Base-by-base conservation (phyloP, 257 asterid genomes). In the Solanum bulbocastanum region DNA sequence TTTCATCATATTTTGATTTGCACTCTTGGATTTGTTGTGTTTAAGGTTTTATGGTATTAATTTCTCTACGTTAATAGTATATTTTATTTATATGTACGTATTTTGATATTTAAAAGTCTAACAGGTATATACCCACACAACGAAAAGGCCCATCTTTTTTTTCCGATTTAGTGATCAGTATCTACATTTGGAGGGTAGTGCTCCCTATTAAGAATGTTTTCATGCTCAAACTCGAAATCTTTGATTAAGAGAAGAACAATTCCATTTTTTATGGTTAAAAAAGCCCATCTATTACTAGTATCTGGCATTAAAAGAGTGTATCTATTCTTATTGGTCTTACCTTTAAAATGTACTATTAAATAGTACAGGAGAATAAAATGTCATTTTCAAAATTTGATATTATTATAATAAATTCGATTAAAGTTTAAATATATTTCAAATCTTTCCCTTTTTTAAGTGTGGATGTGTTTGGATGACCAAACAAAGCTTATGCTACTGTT, bases 211-310 rank as follows among this genome's bases (percentile, higher is more conserved):
- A 42, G 1, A 40, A 30, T 32, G 2, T 32, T 32, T 32, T 3
- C 14, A 42, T 42, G 1, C 49, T 42, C 49, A 0, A 42, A 42
- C 4, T 42, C 2, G 2, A 42, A 0, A 42, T 0, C 5, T 42
- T 2, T 42, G 5, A 40, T 40, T 40, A 40, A 40, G 13, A 1
- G 0, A 40, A 3, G 4, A 40, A 10, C 44, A 40, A 0, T 0
- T 11, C 3, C 3, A 39, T 10, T 40, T 10, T 40, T 40, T 13
- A 42, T 42, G 46, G 14, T 42, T 42, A 65, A 65, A 42, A 65
- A 65, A 1, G 35, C 4, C 35, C 35, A 65, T 11, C 33, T 65
- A 65, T 65, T 25, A 65, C 73, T 65, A 65, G 33, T 65, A 65
- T 25, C 18, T 65, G 8, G 8, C 73, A 65, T 25, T 25, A 25